Conservation (phyloP, 352 stramenopile species). For the Globisporangium viniferum region DNA sequence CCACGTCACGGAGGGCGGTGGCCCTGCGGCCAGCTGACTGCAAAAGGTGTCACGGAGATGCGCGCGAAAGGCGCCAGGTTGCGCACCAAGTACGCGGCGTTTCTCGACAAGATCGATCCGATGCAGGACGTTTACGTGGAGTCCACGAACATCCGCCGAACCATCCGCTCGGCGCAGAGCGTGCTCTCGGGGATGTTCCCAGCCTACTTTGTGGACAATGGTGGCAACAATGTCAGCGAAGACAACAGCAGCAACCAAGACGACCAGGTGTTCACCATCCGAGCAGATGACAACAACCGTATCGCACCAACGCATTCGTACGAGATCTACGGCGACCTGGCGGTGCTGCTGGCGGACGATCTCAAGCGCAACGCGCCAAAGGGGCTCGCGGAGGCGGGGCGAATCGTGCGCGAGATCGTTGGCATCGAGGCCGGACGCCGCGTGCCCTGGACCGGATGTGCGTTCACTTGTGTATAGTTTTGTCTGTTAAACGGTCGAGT, state of each 20-base stretch:
- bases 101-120: conserved; percentile 36
- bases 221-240: conserved; percentile 9
- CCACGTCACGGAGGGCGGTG: conserved; percentile 58
- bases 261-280: conserved; percentile 29
- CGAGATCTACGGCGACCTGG: conserved; percentile 54
- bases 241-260: background rate
- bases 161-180: conserved; percentile 69
- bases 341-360: conserved; percentile 46
- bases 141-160: conserved; percentile 77
- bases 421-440: conserved; percentile 30
- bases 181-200: conserved; percentile 67
- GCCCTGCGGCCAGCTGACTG: conserved; percentile 73
- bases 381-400: conserved; percentile 31
- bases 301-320: conserved; percentile 65
- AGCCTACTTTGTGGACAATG: conserved; percentile 28
- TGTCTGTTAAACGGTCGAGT: too few species aligned
- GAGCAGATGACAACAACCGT: conserved; percentile 45
- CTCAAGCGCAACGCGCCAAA: conserved; percentile 42
- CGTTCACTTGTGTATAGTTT: conserved; percentile 12
- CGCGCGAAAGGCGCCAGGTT: conserved; percentile 42
- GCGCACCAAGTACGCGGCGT: conserved; percentile 33
- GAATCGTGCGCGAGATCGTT: conserved; percentile 44
- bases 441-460: conserved; percentile 70
- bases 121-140: conserved; percentile 53
- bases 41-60: conserved; percentile 67